Conservation (phyloP, 2,329 filamentous ascomycete genomes). For the Diplodia scrobiculata region DNA sequence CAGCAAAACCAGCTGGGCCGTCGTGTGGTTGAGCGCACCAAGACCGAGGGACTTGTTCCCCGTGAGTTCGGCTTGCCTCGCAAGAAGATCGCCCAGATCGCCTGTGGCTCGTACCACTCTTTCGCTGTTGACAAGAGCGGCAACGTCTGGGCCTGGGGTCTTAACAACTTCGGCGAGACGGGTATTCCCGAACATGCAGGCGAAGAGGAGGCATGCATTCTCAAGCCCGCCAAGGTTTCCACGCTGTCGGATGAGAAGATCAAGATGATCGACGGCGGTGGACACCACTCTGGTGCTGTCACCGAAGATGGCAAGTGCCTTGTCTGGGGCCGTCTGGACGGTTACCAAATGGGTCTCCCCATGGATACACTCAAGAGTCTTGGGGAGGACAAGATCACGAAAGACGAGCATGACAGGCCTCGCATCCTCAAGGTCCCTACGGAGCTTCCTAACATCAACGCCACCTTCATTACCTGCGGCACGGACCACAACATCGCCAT, state of each 20-base stretch:
- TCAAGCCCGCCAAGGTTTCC: conserved; percentile 64
- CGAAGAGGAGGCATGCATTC: conserved; percentile 69
- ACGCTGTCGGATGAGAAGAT: conserved; percentile 67
- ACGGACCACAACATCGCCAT: conserved; percentile 75
- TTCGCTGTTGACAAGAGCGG: conserved; percentile 72
- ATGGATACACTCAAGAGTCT: conserved; percentile 51
- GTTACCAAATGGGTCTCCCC: conserved; percentile 55
- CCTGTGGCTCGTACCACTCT: conserved; percentile 77
- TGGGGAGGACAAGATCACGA: conserved; percentile 61
- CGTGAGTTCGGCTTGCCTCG: conserved; percentile 58
- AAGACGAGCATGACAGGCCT: conserved; percentile 65
- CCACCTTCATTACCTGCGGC: conserved; percentile 62
- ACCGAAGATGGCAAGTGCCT: conserved; percentile 58
- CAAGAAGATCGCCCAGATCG: conserved; percentile 62
- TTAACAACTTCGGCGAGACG: conserved; percentile 85
- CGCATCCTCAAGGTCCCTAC: conserved; percentile 72
- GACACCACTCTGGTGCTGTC: conserved; percentile 70
- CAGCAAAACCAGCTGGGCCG: conserved; percentile 72
- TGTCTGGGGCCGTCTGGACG: conserved; percentile 63
- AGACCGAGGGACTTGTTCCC: conserved; percentile 58
- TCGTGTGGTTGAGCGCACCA: conserved; percentile 62
- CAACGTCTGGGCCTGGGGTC: conserved; percentile 76
- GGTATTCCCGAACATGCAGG: conserved; percentile 66
- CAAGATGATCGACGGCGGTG: conserved; percentile 67
- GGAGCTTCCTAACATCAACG: conserved; percentile 57